Conservation (phyloP, 2,329 filamentous ascomycete genomes). For the Sporothrix variecibatus region DNA sequence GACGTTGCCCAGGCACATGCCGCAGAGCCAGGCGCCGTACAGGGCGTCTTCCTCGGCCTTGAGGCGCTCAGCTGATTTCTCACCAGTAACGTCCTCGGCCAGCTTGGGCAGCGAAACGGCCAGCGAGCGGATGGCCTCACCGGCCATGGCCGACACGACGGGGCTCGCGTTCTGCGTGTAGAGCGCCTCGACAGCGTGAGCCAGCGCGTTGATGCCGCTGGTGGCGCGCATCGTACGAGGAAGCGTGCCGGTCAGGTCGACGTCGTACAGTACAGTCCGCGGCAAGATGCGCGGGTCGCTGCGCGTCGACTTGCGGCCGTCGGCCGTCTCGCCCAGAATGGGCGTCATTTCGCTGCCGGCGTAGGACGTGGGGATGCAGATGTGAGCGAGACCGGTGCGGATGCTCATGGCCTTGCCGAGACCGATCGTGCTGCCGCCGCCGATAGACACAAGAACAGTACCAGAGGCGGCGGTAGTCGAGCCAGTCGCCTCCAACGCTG, state of each 20-base stretch:
- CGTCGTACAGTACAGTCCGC: conserved; percentile 64
- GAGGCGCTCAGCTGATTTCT: conserved; percentile 36
- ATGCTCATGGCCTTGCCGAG: conserved; percentile 57
- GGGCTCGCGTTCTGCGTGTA: conserved; percentile 65
- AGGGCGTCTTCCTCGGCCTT: conserved; percentile 54
- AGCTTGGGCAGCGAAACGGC: conserved; percentile 56
- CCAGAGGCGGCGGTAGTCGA: conserved; percentile 45
- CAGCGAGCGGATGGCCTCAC: conserved; percentile 58
- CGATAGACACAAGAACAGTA: conserved; percentile 61
- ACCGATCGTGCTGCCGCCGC: conserved; percentile 63
- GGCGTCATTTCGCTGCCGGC: conserved; percentile 66
- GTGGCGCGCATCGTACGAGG: conserved; percentile 55
- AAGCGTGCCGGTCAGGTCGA: conserved; percentile 62
- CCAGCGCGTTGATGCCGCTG: conserved; percentile 66
- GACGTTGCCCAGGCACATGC: conserved; percentile 59
- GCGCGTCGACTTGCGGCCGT: conserved; percentile 59
- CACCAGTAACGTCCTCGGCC: conserved; percentile 31
- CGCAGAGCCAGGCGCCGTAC: conserved; percentile 67
- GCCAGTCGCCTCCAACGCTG: conserved; percentile 35
- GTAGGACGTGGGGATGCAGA: conserved; percentile 59
- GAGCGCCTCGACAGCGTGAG: conserved; percentile 65
- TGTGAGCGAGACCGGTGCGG: conserved; percentile 26
- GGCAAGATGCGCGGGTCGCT: conserved; percentile 62
- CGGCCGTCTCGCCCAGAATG: conserved; percentile 62
- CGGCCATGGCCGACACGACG: conserved; percentile 58